Conservation (phyloP, 208 protist genomes). For the Crithidia expoeki region DNA sequence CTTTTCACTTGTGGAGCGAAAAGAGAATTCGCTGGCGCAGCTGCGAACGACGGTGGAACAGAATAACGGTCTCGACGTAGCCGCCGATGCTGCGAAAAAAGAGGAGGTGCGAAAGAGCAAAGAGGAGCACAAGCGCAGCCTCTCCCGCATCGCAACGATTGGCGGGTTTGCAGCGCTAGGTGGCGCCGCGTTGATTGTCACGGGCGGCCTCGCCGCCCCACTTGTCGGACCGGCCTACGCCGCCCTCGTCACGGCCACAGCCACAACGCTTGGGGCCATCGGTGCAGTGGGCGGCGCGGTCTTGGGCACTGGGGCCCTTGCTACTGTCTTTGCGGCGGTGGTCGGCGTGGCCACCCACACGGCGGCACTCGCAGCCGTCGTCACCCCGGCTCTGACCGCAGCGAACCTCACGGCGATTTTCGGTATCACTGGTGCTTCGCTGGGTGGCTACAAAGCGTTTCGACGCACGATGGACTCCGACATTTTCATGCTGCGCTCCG, state of each 20-base stretch:
- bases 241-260: slow-evolving; percentile 49
- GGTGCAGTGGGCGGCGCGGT: slow-evolving; percentile 57
- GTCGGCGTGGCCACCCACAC: slow-evolving; percentile 76
- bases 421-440: slow-evolving; percentile 64
- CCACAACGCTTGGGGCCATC: slow-evolving; percentile 57
- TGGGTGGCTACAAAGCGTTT: slow-evolving; percentile 76
- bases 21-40: slow-evolving; percentile 41
- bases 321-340: slow-evolving; percentile 51
- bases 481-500: slow-evolving; percentile 66
- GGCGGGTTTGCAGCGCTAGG: slow-evolving; percentile 76
- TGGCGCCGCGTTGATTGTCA: slow-evolving; percentile 63
- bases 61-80: slow-evolving; percentile 1
- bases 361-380: slow-evolving; percentile 55
- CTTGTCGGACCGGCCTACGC: slow-evolving; percentile 67
- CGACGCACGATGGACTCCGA: slow-evolving; percentile 71
- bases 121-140: slow-evolving; percentile 42
- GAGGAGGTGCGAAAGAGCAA: slow-evolving; percentile 37
- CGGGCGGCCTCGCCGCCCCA: slow-evolving; percentile 76
- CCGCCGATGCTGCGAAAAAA: slow-evolving; percentile 23
- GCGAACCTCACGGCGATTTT: slow-evolving; percentile 78
- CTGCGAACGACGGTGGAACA: slow-evolving; percentile 1
- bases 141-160: slow-evolving; percentile 60
- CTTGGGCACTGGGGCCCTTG: slow-evolving; percentile 54
- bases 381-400: slow-evolving; percentile 72
- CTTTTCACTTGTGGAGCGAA: slow-evolving; percentile 57